Evolutionary conservation across 2,329 filamentous ascomycete species (phyloP), one percentile per base, ranked within the genome.

Genomic region (Aotearoamyces nothofagi): DNA sequence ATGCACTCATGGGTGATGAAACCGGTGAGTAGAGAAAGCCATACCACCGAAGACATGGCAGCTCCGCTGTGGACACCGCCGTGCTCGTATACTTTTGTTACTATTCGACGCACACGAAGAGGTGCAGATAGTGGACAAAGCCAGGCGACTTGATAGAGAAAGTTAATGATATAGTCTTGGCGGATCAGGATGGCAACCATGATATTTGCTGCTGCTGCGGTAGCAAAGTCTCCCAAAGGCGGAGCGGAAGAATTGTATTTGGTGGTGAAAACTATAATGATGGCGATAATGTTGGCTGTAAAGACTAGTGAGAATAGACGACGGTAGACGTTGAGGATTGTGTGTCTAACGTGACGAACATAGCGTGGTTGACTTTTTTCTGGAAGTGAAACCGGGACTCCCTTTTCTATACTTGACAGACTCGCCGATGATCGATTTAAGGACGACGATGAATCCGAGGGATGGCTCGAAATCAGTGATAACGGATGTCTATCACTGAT

Each of bases 281-380:
- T 49, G 30, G 51, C 48, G 37, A 57, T 43, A 29, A 61, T 39
- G 38, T 73, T 73, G 36, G 53, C 43, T 20, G 69, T 38, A 34
- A 63, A 58, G 16, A 67, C 52, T 7, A 69, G 28, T 23, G 61
- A 60, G 47, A 73, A 71, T 6, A 73, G 58, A 4, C 61, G 58
- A 13, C 68, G 59, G 39, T 73, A 73, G 15, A 62, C 55, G 31
- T 63, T 63, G 43, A 69, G 56, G 32, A 66, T 46, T 16, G 39
- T 38, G 30, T 45, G 42, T 29, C 41, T 32, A 3, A 34, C 25
- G 12, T 34, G 38, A 22, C 34, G 35, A 29, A 41, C 33, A 12
- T 38, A 31, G 12, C 11, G 24, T 4, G 11, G 5, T 26, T 16
- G 24, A 4, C 5, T 6, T 10, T 26, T 26, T 15, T 6, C 12